These are phyloP conservation scores for Asterella californica DNA, from an alignment of 225 moss, liverwort and hornwort species.

Conservation along the genomic window DNA sequence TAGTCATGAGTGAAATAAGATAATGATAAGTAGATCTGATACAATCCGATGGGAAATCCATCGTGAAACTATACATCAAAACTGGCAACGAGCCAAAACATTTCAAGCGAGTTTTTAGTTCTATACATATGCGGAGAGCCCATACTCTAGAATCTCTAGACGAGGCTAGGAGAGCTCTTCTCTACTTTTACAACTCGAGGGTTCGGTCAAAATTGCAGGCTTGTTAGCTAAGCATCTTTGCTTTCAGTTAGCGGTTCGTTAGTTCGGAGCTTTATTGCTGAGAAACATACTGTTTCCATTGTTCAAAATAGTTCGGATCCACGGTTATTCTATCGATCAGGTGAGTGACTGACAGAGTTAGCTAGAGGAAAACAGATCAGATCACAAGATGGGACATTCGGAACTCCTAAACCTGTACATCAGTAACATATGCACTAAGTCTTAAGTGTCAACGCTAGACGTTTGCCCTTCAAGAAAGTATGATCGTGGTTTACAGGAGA, in stretches of 20 bases:
- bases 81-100: constrained; percentile 7
- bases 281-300: not conserved
- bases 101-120: constrained; percentile 9
- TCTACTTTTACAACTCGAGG: constrained; percentile 1
- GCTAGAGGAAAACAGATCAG: not conserved
- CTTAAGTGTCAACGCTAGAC: not conserved
- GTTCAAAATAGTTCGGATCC: constrained; percentile 8
- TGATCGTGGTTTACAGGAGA: not conserved
- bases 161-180: constrained; percentile 4
- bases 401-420: constrained; percentile 16
- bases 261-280: constrained; percentile 13
- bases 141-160: constrained; percentile 2
- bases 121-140: constrained; percentile 4
- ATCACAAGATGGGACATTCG: constrained; percentile 16
- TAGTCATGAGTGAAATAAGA: no score
- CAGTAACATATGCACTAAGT: constrained; percentile 4
- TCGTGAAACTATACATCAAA: constrained; percentile 12
- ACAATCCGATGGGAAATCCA: not conserved
- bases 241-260: constrained; percentile 9
- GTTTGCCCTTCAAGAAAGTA: not conserved
- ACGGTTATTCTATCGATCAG: constrained; percentile 8
- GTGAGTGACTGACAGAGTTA: constrained; percentile 8
- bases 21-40: no score
- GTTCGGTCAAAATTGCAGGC: constrained; percentile 9
- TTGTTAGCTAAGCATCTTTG: not conserved